phyloP scores from a whole-genome alignment of 108 stramenopile genomes.

The Nitzschia palea region DNA sequence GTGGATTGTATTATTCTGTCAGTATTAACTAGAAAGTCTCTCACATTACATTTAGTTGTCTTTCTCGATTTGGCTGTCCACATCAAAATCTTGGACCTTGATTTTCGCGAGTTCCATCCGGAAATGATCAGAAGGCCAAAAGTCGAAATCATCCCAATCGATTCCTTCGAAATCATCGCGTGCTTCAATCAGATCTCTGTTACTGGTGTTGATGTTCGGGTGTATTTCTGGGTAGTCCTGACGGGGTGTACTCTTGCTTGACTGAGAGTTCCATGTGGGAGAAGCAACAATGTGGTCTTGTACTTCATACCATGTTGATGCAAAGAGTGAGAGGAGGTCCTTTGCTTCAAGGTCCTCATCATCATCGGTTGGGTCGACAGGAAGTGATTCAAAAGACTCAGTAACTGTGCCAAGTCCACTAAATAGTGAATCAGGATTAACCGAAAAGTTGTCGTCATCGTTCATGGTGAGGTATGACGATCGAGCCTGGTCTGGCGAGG shows the following conservation, averaged over 20 bases:
- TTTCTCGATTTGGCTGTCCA: background rate
- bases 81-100: background rate
- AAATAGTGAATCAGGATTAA: background rate
- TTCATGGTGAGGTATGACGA: background rate
- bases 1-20: too few species aligned
- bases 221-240: too few species aligned
- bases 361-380: background rate
- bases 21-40: background rate
- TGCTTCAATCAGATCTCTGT: too few species aligned
- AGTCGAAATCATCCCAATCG: too few species aligned
- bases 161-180: too few species aligned
- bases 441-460: background rate
- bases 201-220: too few species aligned
- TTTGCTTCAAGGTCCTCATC: background rate
- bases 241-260: too few species aligned
- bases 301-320: background rate
- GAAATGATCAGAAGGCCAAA: too few species aligned
- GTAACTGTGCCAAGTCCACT: background rate
- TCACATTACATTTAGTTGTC: background rate
- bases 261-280: background rate
- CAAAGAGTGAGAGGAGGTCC: background rate
- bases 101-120: too few species aligned
- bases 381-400: background rate
- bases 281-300: background rate
- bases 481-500: background rate